Evolutionary conservation across 2,329 filamentous ascomycete species (phyloP), one percentile per base, ranked within the genome.

Genomic region (Aureobasidium sp.): DNA sequence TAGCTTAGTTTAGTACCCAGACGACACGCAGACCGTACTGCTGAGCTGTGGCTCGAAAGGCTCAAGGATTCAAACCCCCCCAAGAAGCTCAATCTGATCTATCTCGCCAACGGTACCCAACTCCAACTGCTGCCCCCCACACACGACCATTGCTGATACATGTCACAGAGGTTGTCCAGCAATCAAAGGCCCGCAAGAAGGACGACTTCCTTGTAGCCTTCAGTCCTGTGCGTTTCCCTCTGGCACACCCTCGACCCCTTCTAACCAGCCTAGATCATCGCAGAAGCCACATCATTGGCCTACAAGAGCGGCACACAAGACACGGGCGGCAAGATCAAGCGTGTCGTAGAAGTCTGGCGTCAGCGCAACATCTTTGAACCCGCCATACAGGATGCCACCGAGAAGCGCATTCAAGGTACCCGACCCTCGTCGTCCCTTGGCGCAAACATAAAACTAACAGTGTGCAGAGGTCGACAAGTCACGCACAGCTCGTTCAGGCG

Each of bases 341-440:
- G 94, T 33, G 93, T 97, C 0, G 84, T 97, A 3, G 93, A 97
- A 69, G 94, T 99, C 19, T 99, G 94, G 94, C 87, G 87, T 69
- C 85, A 93, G 68, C 82, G 94, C 37, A 77, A 79, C 57, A 94
- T 99, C 47, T 99, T 99, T 68, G 90, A 95, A 63, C 73, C 73
- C 0, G 83, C 87, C 0, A 89, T 96, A 51, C 87, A 96, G 71
- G 84, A 86, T 60, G 87, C 88, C 1, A 85, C 96, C 57, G 93
- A 97, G 70, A 78, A 82, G 61, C 83, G 88, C 31, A 79, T 97
- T 57, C 85, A 90, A 65, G 90, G 90, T 93, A 78, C 64, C 79
- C n/a, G 67, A 13, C 21, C 33, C 7, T n/a, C n/a, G 4, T 46
- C 23, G 15, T 29, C 21, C 45, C 5, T 3, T 13, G 10, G 7